These are phyloP conservation scores for Naumovozyma dairenensis DNA, from an alignment of 805 yeast genomes.

Conservation along the genomic window DNA sequence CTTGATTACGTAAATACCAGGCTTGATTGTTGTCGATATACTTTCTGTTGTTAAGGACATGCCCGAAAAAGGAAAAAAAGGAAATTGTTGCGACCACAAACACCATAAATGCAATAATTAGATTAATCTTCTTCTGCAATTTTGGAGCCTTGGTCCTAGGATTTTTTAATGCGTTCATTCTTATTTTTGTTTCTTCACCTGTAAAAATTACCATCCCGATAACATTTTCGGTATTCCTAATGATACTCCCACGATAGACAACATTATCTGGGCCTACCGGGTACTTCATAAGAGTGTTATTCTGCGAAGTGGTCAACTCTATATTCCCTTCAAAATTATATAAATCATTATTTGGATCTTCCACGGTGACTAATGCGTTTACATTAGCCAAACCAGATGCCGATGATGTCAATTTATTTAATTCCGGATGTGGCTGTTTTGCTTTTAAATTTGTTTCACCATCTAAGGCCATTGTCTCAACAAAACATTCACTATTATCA, in stretches of 20 bases:
- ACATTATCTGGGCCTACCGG: conserved; percentile 76
- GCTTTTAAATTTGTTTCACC: conserved; percentile 92
- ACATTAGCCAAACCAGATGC: conserved; percentile 43
- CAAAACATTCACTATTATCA: conserved; percentile 51
- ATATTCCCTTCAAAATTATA: conserved; percentile 85
- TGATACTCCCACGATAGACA: conserved; percentile 80
- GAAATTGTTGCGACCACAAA: conserved; percentile 64
- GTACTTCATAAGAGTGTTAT: conserved; percentile 31
- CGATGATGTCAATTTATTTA: conserved; percentile 42
- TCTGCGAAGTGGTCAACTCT: conserved; percentile 29
- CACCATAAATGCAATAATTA: conserved; percentile 83
- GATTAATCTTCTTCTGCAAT: conserved; percentile 70
- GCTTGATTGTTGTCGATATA: conserved; percentile 31
- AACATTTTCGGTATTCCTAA: conserved; percentile 70
- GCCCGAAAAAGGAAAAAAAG: conserved; percentile 74
- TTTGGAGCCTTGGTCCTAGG: conserved; percentile 92
- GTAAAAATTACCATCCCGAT: conserved; percentile 82
- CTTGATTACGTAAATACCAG: conserved; percentile 69
- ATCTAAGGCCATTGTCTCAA: conserved; percentile 95
- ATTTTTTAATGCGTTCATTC: conserved; percentile 87
- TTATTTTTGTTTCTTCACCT: conserved; percentile 91
- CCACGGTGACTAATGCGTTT: conserved; percentile 51
- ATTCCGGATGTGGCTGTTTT: conserved; percentile 53
- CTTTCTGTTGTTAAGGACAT: conserved; percentile 40
- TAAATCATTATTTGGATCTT: conserved; percentile 86